These are phyloP conservation scores for Penicillium antarcticum DNA, from an alignment of 495 filamentous ascomycete species.

Conservation along the genomic window DNA sequence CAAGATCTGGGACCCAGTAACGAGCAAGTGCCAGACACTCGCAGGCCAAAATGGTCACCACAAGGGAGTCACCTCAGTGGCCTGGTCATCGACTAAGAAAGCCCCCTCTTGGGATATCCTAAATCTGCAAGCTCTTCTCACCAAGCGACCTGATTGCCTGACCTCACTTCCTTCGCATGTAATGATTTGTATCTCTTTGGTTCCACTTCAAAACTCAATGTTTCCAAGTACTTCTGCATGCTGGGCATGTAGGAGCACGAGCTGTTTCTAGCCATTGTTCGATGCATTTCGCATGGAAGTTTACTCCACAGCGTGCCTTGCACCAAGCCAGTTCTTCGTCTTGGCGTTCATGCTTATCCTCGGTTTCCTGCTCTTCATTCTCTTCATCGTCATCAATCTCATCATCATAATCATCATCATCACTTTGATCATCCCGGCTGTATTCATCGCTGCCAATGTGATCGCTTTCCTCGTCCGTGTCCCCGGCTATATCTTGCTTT, in stretches of 20 bases:
- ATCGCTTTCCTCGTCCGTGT: neutral
- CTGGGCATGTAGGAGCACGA: constrained; percentile 11
- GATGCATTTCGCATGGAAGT: constrained; percentile 66
- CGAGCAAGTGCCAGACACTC: no score
- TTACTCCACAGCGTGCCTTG: constrained; percentile 65
- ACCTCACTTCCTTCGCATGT: no score
- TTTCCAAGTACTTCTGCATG: constrained; percentile 14
- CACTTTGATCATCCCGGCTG: neutral
- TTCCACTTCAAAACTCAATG: neutral
- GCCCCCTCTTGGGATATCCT: no score
- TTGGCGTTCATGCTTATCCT: neutral
- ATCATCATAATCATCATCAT: neutral
- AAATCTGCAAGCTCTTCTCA: no score
- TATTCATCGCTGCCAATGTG: neutral
- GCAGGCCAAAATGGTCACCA: no score
- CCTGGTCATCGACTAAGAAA: no score
- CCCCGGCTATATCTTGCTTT: neutral
- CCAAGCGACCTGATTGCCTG: no score
- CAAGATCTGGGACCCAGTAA: no score
- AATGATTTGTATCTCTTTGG: no score
- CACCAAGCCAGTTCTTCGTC: constrained; percentile 60
- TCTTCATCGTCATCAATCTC: neutral
- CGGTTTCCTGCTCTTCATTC: neutral
- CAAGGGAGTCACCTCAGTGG: no score
- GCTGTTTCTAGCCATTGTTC: constrained; percentile 53